phyloP scores from a whole-genome alignment of 305 asterid species.

The Ruellia speciosa region DNA sequence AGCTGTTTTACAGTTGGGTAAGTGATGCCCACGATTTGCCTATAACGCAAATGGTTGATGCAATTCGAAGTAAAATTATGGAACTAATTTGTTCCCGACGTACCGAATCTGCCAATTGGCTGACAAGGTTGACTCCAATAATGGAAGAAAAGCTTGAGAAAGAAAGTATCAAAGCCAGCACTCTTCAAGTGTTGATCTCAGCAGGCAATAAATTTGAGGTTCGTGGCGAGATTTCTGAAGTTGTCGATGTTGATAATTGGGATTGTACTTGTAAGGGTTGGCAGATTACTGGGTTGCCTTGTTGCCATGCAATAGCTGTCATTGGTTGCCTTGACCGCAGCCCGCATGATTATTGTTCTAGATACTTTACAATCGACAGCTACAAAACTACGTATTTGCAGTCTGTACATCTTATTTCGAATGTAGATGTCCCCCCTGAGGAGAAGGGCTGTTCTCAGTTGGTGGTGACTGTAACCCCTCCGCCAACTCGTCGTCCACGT shows the following conservation, averaged over 20 bases:
- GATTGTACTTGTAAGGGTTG: conserved; percentile 72
- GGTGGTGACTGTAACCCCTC: conserved; percentile 70
- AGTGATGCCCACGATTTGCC: conserved; percentile 89
- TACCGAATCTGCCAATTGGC: conserved; percentile 54
- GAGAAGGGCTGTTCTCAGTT: conserved; percentile 37
- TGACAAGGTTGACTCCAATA: conserved; percentile 61
- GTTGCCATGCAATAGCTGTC: conserved; percentile 75
- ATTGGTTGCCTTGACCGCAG: conserved; percentile 44
- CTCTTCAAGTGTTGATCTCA: conserved; percentile 37
- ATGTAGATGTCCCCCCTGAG: conserved; percentile 33
- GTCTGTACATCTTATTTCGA: conserved; percentile 49
- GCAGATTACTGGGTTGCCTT: conserved; percentile 82
- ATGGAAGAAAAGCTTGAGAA: conserved; percentile 72
- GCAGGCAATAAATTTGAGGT: conserved; percentile 59
- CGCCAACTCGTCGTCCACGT: conserved; percentile 92
- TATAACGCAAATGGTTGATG: conserved; percentile 86
- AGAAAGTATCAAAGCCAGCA: conserved; percentile 44
- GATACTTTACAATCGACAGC: conserved; percentile 58
- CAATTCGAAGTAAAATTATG: conserved; percentile 58
- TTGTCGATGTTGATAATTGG: conserved; percentile 53
- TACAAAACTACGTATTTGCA: conserved; percentile 67
- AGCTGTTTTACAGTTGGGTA: conserved; percentile 76
- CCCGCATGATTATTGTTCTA: conserved; percentile 60
- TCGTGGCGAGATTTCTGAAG: conserved; percentile 63
- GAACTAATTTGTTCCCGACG: conserved; percentile 57